These are phyloP conservation scores for Leptographium procerum DNA, from an alignment of 2,329 filamentous ascomycete species.

Conservation along the genomic window DNA sequence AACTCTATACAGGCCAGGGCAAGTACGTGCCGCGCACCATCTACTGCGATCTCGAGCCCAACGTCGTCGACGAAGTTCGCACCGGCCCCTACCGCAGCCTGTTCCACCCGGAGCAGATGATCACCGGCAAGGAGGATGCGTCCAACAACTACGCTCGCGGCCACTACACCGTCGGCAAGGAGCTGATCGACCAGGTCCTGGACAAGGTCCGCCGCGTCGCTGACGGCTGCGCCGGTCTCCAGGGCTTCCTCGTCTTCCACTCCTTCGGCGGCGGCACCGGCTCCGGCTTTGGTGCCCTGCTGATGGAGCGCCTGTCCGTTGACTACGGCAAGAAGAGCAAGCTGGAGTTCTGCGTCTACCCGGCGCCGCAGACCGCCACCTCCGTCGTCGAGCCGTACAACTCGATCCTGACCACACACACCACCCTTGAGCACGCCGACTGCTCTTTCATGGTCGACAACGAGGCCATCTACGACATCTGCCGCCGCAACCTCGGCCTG, in stretches of 20 bases:
- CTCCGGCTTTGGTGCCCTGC: slow-evolving; percentile 93
- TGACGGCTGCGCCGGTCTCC: slow-evolving; percentile 94
- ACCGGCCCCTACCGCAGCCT: slow-evolving; percentile 91
- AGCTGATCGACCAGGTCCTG: slow-evolving; percentile 94
- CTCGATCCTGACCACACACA: slow-evolving; percentile 98
- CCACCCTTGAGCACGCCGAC: slow-evolving; percentile 97
- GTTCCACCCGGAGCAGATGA: slow-evolving; percentile 99
- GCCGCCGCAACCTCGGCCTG: slow-evolving; percentile 91
- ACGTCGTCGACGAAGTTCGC: slow-evolving; percentile 98
- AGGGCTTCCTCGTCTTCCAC: slow-evolving; percentile 99
- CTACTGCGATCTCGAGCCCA: slow-evolving; percentile 99
- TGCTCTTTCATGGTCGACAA: slow-evolving; percentile 99
- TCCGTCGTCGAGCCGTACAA: slow-evolving; percentile 99
- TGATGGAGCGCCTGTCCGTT: slow-evolving; percentile 97
- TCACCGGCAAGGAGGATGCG: slow-evolving; percentile 99
- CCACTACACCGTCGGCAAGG: slow-evolving; percentile 99
- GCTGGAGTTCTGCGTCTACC: slow-evolving; percentile 99
- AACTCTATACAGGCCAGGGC: slow-evolving; percentile 60
- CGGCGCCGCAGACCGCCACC: slow-evolving; percentile 90
- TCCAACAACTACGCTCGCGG: slow-evolving; percentile 99
- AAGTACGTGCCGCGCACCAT: slow-evolving; percentile 99
- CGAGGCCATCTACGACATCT: slow-evolving; percentile 99
- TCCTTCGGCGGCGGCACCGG: slow-evolving; percentile 98
- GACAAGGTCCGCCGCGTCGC: slow-evolving; percentile 97
- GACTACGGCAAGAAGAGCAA: slow-evolving; percentile 99